A percentile compares a stretch with the other conserved stretches of the same genome.
Conservation (phyloP, 495 filamentous ascomycete species). For the Cercophora samala region DNA sequence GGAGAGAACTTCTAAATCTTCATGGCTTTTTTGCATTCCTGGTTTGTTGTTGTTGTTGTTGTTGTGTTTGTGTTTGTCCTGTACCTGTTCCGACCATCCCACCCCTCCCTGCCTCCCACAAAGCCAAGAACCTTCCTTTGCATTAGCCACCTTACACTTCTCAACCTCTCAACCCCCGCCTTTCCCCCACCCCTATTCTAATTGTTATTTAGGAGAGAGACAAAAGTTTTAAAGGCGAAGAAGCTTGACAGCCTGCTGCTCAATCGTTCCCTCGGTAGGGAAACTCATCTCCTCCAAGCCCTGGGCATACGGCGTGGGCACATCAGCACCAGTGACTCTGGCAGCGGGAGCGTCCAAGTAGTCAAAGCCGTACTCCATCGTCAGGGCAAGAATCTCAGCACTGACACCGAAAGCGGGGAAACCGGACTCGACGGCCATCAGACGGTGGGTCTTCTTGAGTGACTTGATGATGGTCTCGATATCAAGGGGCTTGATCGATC, state of each 20-base stretch:
- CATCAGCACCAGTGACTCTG: slow-evolving; percentile 91
- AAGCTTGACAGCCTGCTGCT: slow-evolving; percentile 76
- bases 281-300: slow-evolving; percentile 89
- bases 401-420: slow-evolving; percentile 92
- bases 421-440: slow-evolving; percentile 91
- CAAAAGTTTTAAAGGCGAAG: slow-evolving; percentile 68
- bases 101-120: neutral
- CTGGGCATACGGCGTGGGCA: slow-evolving; percentile 88
- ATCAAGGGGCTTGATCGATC: slow-evolving; percentile 93
- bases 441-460: slow-evolving; percentile 93
- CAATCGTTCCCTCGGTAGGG: slow-evolving; percentile 81
- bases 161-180: neutral
- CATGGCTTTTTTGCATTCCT: slow-evolving; percentile 3
- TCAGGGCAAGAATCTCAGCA: slow-evolving; percentile 86
- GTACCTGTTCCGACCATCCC: neutral
- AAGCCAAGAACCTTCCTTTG: neutral
- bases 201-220: no score
- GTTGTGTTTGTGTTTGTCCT: neutral
- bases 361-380: slow-evolving; percentile 98
- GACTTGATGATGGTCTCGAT: slow-evolving; percentile 92
- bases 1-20: neutral
- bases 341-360: slow-evolving; percentile 91
- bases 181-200: neutral
- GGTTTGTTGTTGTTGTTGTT: neutral
- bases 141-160: neutral